These are phyloP conservation scores for Striga asiatica DNA, from an alignment of 257 asterid species.

Conservation along the genomic window DNA sequence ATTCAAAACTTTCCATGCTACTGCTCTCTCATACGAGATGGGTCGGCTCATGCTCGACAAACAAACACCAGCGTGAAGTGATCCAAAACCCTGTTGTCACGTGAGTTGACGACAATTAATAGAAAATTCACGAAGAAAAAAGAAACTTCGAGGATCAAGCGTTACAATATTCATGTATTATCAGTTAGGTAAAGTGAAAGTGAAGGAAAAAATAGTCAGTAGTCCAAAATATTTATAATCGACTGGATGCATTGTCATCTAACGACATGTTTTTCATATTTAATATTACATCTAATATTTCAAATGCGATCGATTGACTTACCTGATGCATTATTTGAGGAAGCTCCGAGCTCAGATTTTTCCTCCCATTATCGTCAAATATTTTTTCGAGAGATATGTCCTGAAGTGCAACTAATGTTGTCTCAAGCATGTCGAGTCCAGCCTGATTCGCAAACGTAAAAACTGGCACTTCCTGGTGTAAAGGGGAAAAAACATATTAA, in stretches of 20 bases:
- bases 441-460: conserved; percentile 92
- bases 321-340: conserved; percentile 95
- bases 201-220: too few relatives aligned
- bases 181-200: too few relatives aligned
- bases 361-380: conserved; percentile 84
- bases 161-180: too few relatives aligned
- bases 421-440: conserved; percentile 96
- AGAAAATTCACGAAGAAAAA: too few relatives aligned
- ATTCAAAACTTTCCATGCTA: conserved; percentile 91
- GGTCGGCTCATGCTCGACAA: conserved; percentile 96
- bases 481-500: too few relatives aligned
- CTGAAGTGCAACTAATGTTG: conserved; percentile 85
- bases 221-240: too few relatives aligned
- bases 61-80: conserved; percentile 87
- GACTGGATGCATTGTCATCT: too few relatives aligned
- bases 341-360: conserved; percentile 67
- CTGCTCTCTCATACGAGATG: conserved; percentile 75
- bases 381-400: conserved; percentile 81
- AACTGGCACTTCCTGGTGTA: conserved; percentile 85
- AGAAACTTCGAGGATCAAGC: too few relatives aligned
- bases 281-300: not conserved
- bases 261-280: not conserved
- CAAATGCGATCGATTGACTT: not conserved
- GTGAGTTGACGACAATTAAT: not conserved
- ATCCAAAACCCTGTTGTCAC: conserved; percentile 66